These are phyloP conservation scores for Phoma sp. DNA, from an alignment of 2,329 filamentous ascomycete genomes.

Conservation along the genomic window DNA sequence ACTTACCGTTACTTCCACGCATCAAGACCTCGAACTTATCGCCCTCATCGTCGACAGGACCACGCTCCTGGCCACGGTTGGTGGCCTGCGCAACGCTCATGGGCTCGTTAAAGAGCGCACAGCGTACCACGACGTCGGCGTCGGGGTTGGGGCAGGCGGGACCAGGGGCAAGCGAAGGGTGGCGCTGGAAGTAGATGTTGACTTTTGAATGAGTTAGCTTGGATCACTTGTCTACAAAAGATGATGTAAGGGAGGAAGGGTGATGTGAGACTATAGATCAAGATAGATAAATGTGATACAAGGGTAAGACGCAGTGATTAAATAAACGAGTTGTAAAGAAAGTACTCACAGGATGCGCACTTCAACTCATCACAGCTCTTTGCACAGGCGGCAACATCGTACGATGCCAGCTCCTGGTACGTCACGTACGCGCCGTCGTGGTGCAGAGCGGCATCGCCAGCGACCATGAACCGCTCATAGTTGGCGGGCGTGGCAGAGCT, in stretches of 20 bases:
- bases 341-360: slow-evolving; percentile 4
- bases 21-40: slow-evolving; percentile 19
- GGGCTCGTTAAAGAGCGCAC: slow-evolving; percentile 21
- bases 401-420: neutral
- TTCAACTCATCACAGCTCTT: neutral
- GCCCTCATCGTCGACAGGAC: slow-evolving; percentile 16
- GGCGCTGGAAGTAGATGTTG: slow-evolving; percentile 32
- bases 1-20: slow-evolving; percentile 26
- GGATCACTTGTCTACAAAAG: neutral
- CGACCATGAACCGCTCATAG: neutral
- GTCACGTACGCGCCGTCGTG: neutral
- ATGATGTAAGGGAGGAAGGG: neutral
- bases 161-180: slow-evolving; percentile 17
- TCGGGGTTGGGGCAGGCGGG: slow-evolving; percentile 26
- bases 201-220: slow-evolving; percentile 38
- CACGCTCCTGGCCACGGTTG: slow-evolving; percentile 20
- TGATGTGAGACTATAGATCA: neutral
- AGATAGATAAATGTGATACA: too few relatives aligned
- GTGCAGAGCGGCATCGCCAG: neutral
- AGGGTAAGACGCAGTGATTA: too few relatives aligned
- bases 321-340: neutral
- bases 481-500: neutral
- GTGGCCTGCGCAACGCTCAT: slow-evolving; percentile 3
- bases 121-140: slow-evolving; percentile 17
- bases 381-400: neutral